phyloP scores from a whole-genome alignment of 2,329 filamentous ascomycete species.

The Diaporthe velutina region DNA sequence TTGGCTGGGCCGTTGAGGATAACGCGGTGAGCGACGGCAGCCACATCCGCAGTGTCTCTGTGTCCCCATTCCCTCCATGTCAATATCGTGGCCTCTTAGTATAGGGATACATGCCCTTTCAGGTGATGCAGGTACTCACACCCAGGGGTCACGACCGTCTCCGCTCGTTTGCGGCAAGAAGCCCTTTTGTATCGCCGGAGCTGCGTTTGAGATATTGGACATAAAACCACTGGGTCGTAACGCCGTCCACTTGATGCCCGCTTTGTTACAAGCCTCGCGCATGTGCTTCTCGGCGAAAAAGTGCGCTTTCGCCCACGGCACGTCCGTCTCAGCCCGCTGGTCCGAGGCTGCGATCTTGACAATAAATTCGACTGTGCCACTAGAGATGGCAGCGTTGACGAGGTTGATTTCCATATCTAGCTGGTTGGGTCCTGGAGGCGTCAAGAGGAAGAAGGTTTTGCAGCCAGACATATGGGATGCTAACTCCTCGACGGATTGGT shows the following conservation, averaged over 20 bases:
- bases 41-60: conserved; percentile 28
- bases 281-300: conserved; percentile 13
- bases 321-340: not conserved
- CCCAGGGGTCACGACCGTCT: conserved; percentile 1
- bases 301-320: conserved; percentile 28
- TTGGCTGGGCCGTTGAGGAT: conserved; percentile 25
- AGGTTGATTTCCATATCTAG: conserved; percentile 2
- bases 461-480: conserved; percentile 24
- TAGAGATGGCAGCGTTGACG: conserved; percentile 26
- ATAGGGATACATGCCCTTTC: not conserved
- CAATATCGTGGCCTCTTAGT: not conserved
- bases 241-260: conserved; percentile 15
- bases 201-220: conserved; percentile 5
- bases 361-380: conserved; percentile 2
- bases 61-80: not conserved
- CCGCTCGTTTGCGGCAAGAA: conserved; percentile 31
- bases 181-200: conserved; percentile 13
- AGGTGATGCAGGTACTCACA: conserved; percentile 15
- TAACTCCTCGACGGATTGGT: not conserved
- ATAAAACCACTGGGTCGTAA: conserved; percentile 25
- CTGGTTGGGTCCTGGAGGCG: not conserved
- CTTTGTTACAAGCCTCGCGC: conserved; percentile 1
- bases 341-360: conserved; percentile 30
- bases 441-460: conserved; percentile 30
- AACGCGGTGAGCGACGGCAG: conserved; percentile 18